Evolutionary conservation across 495 filamentous ascomycete genomes (phyloP).

Genomic region (Penicillium canescens): DNA sequence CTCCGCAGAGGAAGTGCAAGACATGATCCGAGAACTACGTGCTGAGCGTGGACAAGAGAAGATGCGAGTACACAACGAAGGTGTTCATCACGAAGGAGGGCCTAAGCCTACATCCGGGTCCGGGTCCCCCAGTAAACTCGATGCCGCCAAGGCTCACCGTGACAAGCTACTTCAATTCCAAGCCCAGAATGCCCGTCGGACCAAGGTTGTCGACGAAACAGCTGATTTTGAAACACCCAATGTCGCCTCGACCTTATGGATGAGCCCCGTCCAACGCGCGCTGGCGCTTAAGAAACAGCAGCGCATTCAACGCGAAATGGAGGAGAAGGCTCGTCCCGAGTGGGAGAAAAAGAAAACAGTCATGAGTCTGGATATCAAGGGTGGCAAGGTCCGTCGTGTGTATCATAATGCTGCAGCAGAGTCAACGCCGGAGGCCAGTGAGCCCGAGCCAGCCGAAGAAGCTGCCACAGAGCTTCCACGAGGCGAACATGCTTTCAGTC

Average conservation of each 20-base stretch:
- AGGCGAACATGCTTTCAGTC: slow-evolving; percentile 68
- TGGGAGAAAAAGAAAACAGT: slow-evolving; percentile 92
- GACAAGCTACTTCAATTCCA: slow-evolving; percentile 84
- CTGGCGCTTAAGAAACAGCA: slow-evolving; percentile 89
- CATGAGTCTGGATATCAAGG: slow-evolving; percentile 79
- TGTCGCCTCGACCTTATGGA: slow-evolving; percentile 77
- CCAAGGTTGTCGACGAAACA: slow-evolving; percentile 88
- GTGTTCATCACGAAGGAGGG: slow-evolving; percentile 52
- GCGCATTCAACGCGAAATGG: slow-evolving; percentile 80
- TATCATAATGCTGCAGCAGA: slow-evolving; percentile 55
- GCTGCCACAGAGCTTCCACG: slow-evolving; percentile 24
- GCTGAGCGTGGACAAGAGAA: slow-evolving; percentile 85
- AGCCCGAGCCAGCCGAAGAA: slow-evolving; percentile 37
- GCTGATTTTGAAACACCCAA: slow-evolving; percentile 84
- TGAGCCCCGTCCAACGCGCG: slow-evolving; percentile 82
- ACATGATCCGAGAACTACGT: slow-evolving; percentile 82
- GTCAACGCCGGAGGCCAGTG: slow-evolving; percentile 22
- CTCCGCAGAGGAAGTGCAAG: slow-evolving; percentile 67
- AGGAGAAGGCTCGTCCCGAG: slow-evolving; percentile 86
- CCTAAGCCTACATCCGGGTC: slow-evolving; percentile 48
- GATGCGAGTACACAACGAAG: slow-evolving; percentile 77
- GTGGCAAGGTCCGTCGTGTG: slow-evolving; percentile 71
- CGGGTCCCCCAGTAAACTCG: slow-evolving; percentile 39
- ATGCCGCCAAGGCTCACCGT: slow-evolving; percentile 64
- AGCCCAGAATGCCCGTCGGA: slow-evolving; percentile 82